Evolutionary conservation across 345 rosid genomes (phyloP).

Genomic region (Firmiana major): DNA sequence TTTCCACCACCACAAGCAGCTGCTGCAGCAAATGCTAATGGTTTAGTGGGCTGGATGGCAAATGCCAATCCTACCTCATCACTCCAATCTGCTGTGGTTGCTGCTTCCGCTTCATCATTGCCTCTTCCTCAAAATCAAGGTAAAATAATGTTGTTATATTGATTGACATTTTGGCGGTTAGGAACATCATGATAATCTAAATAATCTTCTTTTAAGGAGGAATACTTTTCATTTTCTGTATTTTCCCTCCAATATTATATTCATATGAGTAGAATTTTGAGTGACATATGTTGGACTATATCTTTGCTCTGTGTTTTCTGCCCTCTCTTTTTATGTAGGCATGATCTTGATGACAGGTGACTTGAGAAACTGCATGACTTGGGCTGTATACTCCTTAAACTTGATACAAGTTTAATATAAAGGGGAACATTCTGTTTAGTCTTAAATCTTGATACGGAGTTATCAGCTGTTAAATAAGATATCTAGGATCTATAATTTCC

Average conservation of each 20-base stretch:
- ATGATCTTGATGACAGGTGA: neutral
- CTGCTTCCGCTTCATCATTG: constrained; percentile 54
- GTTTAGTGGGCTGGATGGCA: constrained; percentile 70
- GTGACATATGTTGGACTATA: neutral
- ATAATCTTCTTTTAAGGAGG: neutral
- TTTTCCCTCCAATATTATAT: neutral
- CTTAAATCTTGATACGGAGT: neutral
- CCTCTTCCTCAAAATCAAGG: constrained; percentile 62
- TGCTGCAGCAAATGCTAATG: constrained; percentile 59
- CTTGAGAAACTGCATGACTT: neutral
- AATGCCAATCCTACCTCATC: constrained; percentile 72
- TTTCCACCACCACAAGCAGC: constrained; percentile 42
- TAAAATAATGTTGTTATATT: constrained; percentile 13
- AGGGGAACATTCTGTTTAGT: too few species aligned
- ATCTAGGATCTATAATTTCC: neutral
- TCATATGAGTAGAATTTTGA: neutral
- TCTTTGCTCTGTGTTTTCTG: constrained; percentile 3
- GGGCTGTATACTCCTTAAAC: neutral
- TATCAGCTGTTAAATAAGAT: neutral
- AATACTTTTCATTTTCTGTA: neutral
- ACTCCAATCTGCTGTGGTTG: constrained; percentile 62
- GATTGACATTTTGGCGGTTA: neutral
- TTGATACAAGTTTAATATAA: neutral
- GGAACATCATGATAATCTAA: neutral
- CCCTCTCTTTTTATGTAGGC: neutral